Evolutionary conservation across 352 stramenopile species (phyloP), one percentile per base, ranked within the genome.

Genomic region (Phytophthora palmivora): DNA sequence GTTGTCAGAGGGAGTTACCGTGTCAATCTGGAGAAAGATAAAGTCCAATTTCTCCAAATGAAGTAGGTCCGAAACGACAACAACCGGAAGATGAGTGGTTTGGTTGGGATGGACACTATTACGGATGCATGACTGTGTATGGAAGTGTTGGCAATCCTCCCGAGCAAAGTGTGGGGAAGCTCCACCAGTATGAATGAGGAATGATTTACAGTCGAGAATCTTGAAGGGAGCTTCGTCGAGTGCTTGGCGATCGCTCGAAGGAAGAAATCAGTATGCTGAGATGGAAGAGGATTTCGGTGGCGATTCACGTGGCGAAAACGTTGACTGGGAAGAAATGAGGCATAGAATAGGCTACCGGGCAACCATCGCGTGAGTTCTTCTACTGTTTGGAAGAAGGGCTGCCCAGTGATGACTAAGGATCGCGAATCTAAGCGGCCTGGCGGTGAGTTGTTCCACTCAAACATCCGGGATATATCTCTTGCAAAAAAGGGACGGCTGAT

Each of bases 41-140:
- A 16, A 49, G 9, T 14, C 15, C 22, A 61, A 6, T 67, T 61
- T 19, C 3, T 32, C 16, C 42, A 55, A 15, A 34, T 61, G 4
- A 61, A 67, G 37, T 58, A 64, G 26, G 34, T 58, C 2, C 10
- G 45, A 0, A 64, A 51, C 38, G 28, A 64, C 14, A 58, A 58
- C 28, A 64, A 64, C 56, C 16, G 28, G 18, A n/a, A n/a, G n/a
- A n/a, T n/a, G n/a, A n/a, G n/a, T n/a, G n/a, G 11, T 1, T 24
- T 58, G 11, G 10, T 65, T 4, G 47, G 57, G 3, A 16, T 28
- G 10, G 57, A 59, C 4, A 56, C 59, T 45, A 24, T 70, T 4
- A 58, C 52, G 0, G 51, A 68, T 9, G 0, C 37, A 14, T 44
- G 52, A 44, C 18, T 68, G 10, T 63, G 51, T 14, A 55, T 47